Conservation (phyloP, 768 basidiomycete genomes). For the Leccinum boreale region DNA sequence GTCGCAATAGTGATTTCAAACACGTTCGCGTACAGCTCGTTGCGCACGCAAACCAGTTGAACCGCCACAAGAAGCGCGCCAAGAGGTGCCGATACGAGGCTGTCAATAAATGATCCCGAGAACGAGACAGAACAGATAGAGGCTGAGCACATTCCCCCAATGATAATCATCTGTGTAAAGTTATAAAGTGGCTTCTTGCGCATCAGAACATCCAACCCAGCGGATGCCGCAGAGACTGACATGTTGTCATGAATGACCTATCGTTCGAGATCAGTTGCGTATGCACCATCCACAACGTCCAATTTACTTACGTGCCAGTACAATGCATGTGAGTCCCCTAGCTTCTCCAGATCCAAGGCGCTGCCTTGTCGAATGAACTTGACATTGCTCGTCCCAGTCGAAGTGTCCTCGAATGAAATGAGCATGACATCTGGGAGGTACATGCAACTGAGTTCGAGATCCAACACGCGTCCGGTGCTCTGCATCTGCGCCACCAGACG, state of each 20-base stretch:
- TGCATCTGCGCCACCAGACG: slow-evolving; percentile 80
- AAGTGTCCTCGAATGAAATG: slow-evolving; percentile 76
- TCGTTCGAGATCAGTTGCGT: neutral
- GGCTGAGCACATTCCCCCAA: slow-evolving; percentile 75
- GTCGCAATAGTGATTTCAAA: slow-evolving; percentile 83
- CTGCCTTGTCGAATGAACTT: slow-evolving; percentile 74
- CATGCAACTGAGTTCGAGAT: slow-evolving; percentile 69
- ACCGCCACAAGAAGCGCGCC: slow-evolving; percentile 71
- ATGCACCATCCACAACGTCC: neutral
- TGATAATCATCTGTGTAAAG: slow-evolving; percentile 57
- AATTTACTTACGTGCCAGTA: slow-evolving; percentile 62
- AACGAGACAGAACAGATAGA: slow-evolving; percentile 74
- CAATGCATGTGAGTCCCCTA: slow-evolving; percentile 63
- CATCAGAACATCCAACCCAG: slow-evolving; percentile 73
- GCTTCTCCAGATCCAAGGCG: slow-evolving; percentile 73
- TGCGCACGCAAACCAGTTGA: slow-evolving; percentile 67
- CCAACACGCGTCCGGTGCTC: slow-evolving; percentile 74
- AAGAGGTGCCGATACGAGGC: slow-evolving; percentile 67
- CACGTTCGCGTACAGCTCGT: slow-evolving; percentile 77
- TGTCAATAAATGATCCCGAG: slow-evolving; percentile 75
- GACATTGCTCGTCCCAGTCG: slow-evolving; percentile 78
- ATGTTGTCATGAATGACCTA: slow-evolving; percentile 83
- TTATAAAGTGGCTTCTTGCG: slow-evolving; percentile 56
- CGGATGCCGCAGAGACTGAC: slow-evolving; percentile 69
- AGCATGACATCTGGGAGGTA: slow-evolving; percentile 76